Percentiles rank a stretch among this genome's conserved stretches.
Evolutionary conservation across 352 stramenopile genomes (phyloP).

Genomic region (Phytophthora europaea): DNA sequence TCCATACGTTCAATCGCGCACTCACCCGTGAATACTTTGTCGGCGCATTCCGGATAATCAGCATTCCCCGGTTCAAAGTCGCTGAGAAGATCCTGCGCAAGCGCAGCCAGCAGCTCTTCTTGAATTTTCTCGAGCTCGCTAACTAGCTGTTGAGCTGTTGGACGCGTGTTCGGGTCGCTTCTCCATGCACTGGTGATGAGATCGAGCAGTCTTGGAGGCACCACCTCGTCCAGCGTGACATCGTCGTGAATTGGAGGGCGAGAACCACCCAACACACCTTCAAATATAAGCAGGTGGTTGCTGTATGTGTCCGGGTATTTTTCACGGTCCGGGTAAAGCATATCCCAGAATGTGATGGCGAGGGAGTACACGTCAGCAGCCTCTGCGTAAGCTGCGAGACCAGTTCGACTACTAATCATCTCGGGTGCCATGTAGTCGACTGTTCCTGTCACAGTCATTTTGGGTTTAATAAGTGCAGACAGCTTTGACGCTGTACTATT

Average conservation of each 20-base stretch:
- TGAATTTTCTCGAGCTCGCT: constrained; percentile 58
- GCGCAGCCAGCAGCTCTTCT: constrained; percentile 52
- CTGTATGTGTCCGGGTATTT: constrained; percentile 51
- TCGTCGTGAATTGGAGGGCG: constrained; percentile 43
- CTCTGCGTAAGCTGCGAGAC: constrained; percentile 59
- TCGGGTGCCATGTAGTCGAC: constrained; percentile 82
- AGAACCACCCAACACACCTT: constrained; percentile 49
- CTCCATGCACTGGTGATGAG: constrained; percentile 67
- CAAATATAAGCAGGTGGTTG: constrained; percentile 63
- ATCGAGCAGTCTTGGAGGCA: constrained; percentile 52
- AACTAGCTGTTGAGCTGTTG: constrained; percentile 48
- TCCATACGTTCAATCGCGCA: constrained; percentile 41
- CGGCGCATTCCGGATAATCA: constrained; percentile 2
- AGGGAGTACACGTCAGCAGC: constrained; percentile 77
- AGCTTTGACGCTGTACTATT: neutral
- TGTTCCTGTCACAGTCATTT: constrained; percentile 70
- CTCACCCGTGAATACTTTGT: constrained; percentile 40
- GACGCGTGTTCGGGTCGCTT: constrained; percentile 36
- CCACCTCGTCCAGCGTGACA: constrained; percentile 5
- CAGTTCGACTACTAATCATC: constrained; percentile 58
- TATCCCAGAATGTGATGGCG: constrained; percentile 79
- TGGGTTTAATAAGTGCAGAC: constrained; percentile 11
- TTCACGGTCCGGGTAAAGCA: constrained; percentile 53
- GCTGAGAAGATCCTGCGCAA: constrained; percentile 50
- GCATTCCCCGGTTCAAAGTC: constrained; percentile 26